phyloP scores from a whole-genome alignment of 768 basidiomycete genomes.

The Kwoniella newhampshirensis region DNA sequence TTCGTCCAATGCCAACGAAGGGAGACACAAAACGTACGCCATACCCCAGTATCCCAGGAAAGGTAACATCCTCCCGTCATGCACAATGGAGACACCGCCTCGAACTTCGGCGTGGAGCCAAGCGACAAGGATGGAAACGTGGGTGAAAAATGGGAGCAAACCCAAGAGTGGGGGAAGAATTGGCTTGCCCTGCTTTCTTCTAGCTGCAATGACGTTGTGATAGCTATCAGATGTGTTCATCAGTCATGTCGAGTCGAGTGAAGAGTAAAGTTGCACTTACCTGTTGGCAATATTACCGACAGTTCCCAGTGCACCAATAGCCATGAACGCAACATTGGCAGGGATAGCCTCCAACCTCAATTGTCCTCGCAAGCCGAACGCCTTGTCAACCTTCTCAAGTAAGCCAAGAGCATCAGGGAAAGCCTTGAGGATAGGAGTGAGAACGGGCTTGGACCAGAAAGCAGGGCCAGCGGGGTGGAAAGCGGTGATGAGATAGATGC shows the following conservation, averaged over 20 bases:
- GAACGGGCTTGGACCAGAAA: conserved; percentile 43
- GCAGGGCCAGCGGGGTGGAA: conserved; percentile 59
- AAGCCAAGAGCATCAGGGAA: conserved; percentile 13
- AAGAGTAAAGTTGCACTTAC: conserved; percentile 54
- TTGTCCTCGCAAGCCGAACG: conserved; percentile 29
- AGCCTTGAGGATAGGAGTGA: conserved; percentile 25
- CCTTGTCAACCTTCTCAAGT: conserved; percentile 23
- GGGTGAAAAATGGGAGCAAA: conserved; percentile 75
- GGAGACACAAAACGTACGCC: conserved; percentile 58
- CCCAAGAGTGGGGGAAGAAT: conserved; percentile 64
- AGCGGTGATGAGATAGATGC: conserved; percentile 75
- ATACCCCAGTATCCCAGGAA: conserved; percentile 89
- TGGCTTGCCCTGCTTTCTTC: conserved; percentile 54
- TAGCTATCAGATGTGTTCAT: no score
- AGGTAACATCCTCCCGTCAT: conserved; percentile 75
- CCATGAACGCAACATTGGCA: conserved; percentile 85
- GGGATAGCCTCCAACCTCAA: conserved; percentile 58
- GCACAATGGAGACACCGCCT: conserved; percentile 66
- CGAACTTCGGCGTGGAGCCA: conserved; percentile 76
- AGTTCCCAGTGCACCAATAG: conserved; percentile 68
- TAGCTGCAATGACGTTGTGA: conserved; percentile 71
- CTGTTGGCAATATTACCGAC: conserved; percentile 76
- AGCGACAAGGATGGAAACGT: conserved; percentile 68
- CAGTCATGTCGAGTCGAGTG: neutral
- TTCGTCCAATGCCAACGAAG: conserved; percentile 58